Conservation (phyloP, 2,329 filamentous ascomycete genomes). For the Coniochaeta sp. region DNA sequence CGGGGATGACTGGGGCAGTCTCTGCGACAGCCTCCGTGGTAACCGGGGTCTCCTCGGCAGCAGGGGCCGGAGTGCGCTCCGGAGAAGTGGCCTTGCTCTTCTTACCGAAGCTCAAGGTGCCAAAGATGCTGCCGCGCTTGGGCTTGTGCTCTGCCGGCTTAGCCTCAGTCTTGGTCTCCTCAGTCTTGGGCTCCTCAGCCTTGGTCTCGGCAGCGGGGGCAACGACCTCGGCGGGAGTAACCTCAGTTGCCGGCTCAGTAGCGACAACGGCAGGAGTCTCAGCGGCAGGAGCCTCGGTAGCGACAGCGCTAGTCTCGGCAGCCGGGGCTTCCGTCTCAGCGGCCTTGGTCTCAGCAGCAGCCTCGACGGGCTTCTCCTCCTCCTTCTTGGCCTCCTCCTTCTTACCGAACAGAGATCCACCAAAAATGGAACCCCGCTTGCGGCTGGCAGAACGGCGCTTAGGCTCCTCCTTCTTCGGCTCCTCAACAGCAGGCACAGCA, state of each 20-base stretch:
- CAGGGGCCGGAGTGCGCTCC: slow-evolving; percentile 27
- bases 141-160: slow-evolving; percentile 39
- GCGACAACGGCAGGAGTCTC: slow-evolving; percentile 24
- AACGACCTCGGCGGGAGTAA: slow-evolving; percentile 23
- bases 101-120: slow-evolving; percentile 49
- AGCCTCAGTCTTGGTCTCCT: slow-evolving; percentile 19
- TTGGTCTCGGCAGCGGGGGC: slow-evolving; percentile 18
- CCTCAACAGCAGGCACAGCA: slow-evolving; percentile 21
- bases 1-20: slow-evolving; percentile 50
- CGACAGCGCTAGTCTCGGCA: slow-evolving; percentile 19
- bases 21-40: slow-evolving; percentile 37
- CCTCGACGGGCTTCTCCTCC: slow-evolving; percentile 21
- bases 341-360: slow-evolving; percentile 20
- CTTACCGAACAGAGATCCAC: slow-evolving; percentile 43
- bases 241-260: slow-evolving; percentile 21
- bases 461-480: slow-evolving; percentile 38
- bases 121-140: slow-evolving; percentile 53
- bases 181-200: slow-evolving; percentile 13
- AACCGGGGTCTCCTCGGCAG: slow-evolving; percentile 33
- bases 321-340: slow-evolving; percentile 17
- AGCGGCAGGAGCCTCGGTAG: slow-evolving; percentile 26
- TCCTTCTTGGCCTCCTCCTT: slow-evolving; percentile 39
- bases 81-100: slow-evolving; percentile 42
- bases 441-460: slow-evolving; percentile 58
- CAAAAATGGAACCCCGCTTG: slow-evolving; percentile 60